These are phyloP conservation scores for Yarrowia sp. DNA, from an alignment of 805 yeast genomes.

Conservation along the genomic window DNA sequence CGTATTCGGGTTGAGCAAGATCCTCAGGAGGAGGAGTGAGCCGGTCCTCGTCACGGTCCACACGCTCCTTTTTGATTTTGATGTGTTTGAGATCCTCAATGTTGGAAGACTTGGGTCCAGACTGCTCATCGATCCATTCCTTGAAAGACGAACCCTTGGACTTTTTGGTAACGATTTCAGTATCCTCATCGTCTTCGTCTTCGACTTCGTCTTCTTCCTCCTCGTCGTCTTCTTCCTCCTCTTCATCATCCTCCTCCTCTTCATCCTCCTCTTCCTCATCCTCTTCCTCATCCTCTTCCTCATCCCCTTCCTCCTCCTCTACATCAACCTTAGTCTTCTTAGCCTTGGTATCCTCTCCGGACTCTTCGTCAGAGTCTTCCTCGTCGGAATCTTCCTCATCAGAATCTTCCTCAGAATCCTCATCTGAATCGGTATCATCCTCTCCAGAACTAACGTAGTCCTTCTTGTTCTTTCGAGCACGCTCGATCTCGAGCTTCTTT, in stretches of 20 bases:
- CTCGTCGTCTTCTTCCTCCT: constrained; percentile 32
- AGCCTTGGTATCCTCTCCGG: constrained; percentile 27
- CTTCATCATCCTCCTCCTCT: constrained; percentile 39
- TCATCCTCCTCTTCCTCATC: constrained; percentile 47
- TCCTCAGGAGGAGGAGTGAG: constrained; percentile 72
- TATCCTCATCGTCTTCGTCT: constrained; percentile 43
- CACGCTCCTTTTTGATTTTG: constrained; percentile 59
- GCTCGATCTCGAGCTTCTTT: constrained; percentile 57
- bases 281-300: constrained; percentile 42
- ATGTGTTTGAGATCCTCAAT: constrained; percentile 58
- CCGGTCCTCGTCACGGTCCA: constrained; percentile 71
- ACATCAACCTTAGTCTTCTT: not conserved
- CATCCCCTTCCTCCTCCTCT: constrained; percentile 41
- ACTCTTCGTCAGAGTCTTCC: constrained; percentile 9
- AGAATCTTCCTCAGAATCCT: constrained; percentile 43
- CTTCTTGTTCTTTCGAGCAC: constrained; percentile 47
- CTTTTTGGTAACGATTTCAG: constrained; percentile 30
- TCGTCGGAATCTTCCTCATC: constrained; percentile 44
- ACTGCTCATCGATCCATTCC: constrained; percentile 84
- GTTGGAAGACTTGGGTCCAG: constrained; percentile 68
- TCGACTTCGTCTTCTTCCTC: constrained; percentile 42
- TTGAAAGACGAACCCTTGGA: constrained; percentile 72
- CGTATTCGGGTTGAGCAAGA: constrained; percentile 61
- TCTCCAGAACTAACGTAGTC: constrained; percentile 42
- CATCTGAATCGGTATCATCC: constrained; percentile 40